Base-by-base conservation (phyloP, 768 basidiomycete genomes). In the Chiua virens region DNA sequence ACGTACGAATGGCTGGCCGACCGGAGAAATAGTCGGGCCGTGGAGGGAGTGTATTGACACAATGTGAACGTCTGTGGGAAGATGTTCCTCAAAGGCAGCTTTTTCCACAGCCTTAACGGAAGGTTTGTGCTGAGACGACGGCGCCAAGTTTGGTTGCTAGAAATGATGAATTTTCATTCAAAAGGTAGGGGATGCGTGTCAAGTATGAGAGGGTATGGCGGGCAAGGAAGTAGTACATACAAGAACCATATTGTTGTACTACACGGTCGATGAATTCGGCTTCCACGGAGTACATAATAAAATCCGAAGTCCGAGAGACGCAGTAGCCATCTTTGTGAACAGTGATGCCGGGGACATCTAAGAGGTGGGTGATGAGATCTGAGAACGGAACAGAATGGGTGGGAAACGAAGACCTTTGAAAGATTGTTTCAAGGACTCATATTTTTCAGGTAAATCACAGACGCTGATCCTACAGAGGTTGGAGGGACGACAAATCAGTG, bases 21-120 rank as follows among this genome's bases (percentile, higher is more conserved):
- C 74, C 0, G 94, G 85, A 30, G 86, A 87, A 9, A 99, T 93
- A 18, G 81, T 83, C 0, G 97, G 96, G 0, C 95, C 96, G 66
- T 99, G 97, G 18, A 99, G 71, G 18, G 94, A 97, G 72, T 99
- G 97, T 49, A 92, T 81, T 0, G 94, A 97, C 39, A 98, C 81
- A 59, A 99, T 94, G 60, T 87, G 79, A 13, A 89, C 86, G 61
- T 99, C 97, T 3, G 71, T 58, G 0, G 97, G 97, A 3, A 98
- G 83, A 61, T 90, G 76, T 30, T 81, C 80, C 58, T 99, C 97
- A 62, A 97, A 98, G 0, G 97, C 96, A 2, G 69, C 79, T 56
- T 80, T 85, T 66, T 99, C 97, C 0, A 97, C 97, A 0, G 93
- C 90, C 66, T 99, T 99, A 38, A 98, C 95, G 1, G 92, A n/a